These are phyloP conservation scores for Aspergillus alliaceus DNA, from an alignment of 2,329 filamentous ascomycete genomes.

Conservation along the genomic window DNA sequence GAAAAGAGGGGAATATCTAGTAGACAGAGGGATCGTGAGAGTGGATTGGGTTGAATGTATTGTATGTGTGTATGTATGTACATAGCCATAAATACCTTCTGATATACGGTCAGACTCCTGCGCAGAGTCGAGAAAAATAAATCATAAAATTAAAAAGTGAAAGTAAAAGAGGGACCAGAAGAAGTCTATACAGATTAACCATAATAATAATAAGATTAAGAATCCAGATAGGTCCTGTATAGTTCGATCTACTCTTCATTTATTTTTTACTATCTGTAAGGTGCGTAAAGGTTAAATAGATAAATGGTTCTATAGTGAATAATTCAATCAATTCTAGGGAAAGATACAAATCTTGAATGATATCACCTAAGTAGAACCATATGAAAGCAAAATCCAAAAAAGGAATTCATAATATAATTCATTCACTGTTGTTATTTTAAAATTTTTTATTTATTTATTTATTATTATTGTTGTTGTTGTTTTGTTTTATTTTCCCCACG, in stretches of 20 bases:
- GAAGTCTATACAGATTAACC: slow-evolving; percentile 1
- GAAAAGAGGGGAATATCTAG: background rate
- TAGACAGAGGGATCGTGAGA: background rate
- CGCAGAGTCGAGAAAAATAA: too few relatives aligned
- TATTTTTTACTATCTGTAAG: slow-evolving; percentile 3
- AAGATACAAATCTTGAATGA: background rate
- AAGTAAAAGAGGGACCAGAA: slow-evolving; percentile 1
- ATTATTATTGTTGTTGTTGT: background rate
- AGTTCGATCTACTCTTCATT: slow-evolving; percentile 1
- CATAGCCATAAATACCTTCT: background rate
- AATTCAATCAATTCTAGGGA: background rate
- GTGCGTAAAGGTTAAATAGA: slow-evolving; percentile 2
- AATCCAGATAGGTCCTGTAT: background rate
- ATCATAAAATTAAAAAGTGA: too few relatives aligned
- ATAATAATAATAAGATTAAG: slow-evolving; percentile 3
- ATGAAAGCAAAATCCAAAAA: background rate
- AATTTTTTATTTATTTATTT: background rate
- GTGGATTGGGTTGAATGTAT: background rate
- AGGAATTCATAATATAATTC: background rate
- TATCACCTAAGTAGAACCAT: background rate
- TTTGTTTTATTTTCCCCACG: background rate
- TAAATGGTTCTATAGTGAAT: background rate
- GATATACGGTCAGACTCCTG: background rate
- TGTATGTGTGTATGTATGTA: background rate
- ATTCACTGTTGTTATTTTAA: background rate